These are phyloP conservation scores for Selaginella moellendorffii DNA, from an alignment of 75 land plant species.

Conservation along the genomic window DNA sequence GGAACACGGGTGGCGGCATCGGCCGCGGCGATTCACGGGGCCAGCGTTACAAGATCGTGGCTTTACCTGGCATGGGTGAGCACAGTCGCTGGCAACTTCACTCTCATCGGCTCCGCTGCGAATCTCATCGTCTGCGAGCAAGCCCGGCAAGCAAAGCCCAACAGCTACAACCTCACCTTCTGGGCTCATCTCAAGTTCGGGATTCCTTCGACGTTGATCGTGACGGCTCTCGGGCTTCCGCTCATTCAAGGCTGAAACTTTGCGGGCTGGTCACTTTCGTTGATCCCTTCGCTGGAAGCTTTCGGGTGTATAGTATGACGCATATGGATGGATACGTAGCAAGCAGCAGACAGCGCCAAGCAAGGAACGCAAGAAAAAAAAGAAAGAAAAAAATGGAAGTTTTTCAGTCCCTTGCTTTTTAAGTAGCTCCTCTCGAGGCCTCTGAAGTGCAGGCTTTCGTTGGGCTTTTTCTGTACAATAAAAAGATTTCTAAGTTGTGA, in stretches of 20 bases:
- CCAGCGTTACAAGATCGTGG: slow-evolving; percentile 5
- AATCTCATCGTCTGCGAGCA: slow-evolving; percentile 8
- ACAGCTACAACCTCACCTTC: slow-evolving; percentile 3
- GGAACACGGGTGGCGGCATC: slow-evolving; percentile 1
- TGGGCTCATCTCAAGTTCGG: slow-evolving; percentile 3
- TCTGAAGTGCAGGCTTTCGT: no score
- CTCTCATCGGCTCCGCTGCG: slow-evolving; percentile 2
- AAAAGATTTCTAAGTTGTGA: no score
- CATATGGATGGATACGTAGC: no score
- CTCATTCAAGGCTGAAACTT: background rate
- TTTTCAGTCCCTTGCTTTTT: no score
- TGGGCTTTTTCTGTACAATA: no score
- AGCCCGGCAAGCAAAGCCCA: background rate
- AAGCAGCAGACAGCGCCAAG: no score
- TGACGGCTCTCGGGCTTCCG: background rate
- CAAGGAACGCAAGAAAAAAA: no score
- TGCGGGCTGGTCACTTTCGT: no score
- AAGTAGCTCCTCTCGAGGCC: no score
- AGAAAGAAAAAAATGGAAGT: no score
- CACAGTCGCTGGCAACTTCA: slow-evolving; percentile 8
- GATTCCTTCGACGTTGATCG: slow-evolving; percentile 1
- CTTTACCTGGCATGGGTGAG: slow-evolving; percentile 6
- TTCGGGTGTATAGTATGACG: no score
- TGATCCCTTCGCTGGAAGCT: no score
- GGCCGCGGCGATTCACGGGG: background rate